Evolutionary conservation across 306 rosid species (phyloP), one percentile per base, ranked within the genome.

Genomic region (Castanea mollissima): DNA sequence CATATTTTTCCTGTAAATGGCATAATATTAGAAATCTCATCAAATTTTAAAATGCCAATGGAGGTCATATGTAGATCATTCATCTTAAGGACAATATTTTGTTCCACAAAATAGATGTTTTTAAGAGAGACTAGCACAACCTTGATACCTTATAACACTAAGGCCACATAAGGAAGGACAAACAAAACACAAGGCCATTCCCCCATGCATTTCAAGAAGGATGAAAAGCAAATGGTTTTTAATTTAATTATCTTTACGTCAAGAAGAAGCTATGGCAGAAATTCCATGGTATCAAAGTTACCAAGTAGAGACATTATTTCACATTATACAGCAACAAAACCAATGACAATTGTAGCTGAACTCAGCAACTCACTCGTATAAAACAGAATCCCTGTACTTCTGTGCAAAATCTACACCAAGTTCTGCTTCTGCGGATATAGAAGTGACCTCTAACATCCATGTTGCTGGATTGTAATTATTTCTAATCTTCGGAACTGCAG

Each of bases 371-470:
- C 82, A 90, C 97, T 60, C 78, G 71, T 81, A 70, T 76, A 89
- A 80, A 55, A 83, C 18, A 65, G 97, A 92, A 55, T 79, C 87
- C 60, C 20, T 76, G 63, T 83, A 92, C 57, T 82, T 80, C 54
- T 90, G 86, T 18, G 92, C 91, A 79, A 92, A 90, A 85, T 90
- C 95, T 67, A 87, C 55, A 59, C 84, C 86, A 5, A 86, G 90
- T 58, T 82, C 90, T 38, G 74, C 74, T 90, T 92, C 95, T 54
- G 85, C 86, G 8, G 87, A 82, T 38, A 20, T 73, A 41, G 92
- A 87, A 77, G 90, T 90, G 19, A 89, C 89, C 68, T 92, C 94
- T 57, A 90, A 71, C 95, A 90, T 90, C 94, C 97, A 92, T 34
- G 95, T 81, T 44, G 95, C 89, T 1, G 95, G 95, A 78, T 92